Base-by-base conservation (phyloP, 1,284 basidiomycete species). In the Cerrena zonata region DNA sequence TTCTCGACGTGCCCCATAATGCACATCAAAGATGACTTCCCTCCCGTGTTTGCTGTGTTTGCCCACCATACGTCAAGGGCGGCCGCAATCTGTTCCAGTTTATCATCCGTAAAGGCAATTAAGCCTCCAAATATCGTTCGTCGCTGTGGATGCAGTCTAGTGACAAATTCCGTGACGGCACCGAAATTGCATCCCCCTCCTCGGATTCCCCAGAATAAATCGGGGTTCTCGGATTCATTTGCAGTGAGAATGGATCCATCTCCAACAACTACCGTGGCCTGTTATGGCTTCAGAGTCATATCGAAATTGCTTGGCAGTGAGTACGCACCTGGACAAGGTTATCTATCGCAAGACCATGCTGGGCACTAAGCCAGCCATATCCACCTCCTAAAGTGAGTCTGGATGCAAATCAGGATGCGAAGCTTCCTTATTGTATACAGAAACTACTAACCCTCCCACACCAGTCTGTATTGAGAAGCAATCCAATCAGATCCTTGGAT, bases 141-240 rank as follows among this genome's bases (percentile, higher is more conserved):
- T 2, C 57, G 57, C 59, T 73, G 65, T 5, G 70, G 68, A 62
- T 80, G 69, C n/a, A 81, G 63, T 40, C 61, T 62, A 51, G 77
- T 68, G 0, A 77, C 74, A 52, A 83, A 80, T 42, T 75, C 67
- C 2, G 77, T 79, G 19, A 76, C 73, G 13, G 80, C 69, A 13
- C 82, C 82, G 59, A 82, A 82, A 59, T 80, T 82, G 49, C 65
- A 69, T 10, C 81, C 82, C 11, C 73, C 79, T 4, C 80, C 80
- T 13, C 81, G 69, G 23, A 84, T 70, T 4, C 65, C 81, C 63
- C 77, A 84, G 61, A 80, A 82, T 1, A 84, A 66, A 56, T 84
- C 80, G 0, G 67, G 48, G 51, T 82, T 73, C 54, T 73, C 63
- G 0, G 58, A 61, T 2, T 69, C 68, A 51, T 59, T 76, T 1